phyloP scores from a whole-genome alignment of 1,284 basidiomycete species.

The Boletellus sp. region DNA sequence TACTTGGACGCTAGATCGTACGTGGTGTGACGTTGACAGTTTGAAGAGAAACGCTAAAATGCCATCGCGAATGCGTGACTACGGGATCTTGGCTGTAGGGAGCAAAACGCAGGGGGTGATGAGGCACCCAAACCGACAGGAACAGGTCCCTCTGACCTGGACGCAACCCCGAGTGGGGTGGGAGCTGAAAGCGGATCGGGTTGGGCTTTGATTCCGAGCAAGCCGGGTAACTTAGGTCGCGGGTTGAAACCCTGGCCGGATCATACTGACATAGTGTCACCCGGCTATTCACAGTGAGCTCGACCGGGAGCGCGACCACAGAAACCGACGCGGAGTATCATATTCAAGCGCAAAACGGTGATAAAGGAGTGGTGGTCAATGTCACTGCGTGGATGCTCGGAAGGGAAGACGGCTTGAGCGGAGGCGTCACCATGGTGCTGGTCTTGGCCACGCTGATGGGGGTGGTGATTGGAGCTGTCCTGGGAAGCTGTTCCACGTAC shows the following conservation, averaged over 20 bases:
- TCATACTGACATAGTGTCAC: constrained; percentile 1
- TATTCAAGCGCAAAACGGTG: neutral
- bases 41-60: constrained; percentile 1
- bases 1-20: constrained; percentile 7
- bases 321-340: constrained; percentile 1
- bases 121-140: neutral
- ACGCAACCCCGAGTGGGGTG: neutral
- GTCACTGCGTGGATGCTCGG: constrained; percentile 5
- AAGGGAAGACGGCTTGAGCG: constrained; percentile 1
- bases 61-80: constrained; percentile 4
- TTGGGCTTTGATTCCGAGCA: constrained; percentile 11
- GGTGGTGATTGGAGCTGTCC: constrained; percentile 3
- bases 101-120: constrained; percentile 5
- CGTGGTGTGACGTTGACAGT: constrained; percentile 8
- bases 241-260: constrained; percentile 1
- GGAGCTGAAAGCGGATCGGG: constrained; percentile 3
- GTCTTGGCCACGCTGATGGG: neutral
- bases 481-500: constrained; percentile 2
- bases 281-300: constrained; percentile 8
- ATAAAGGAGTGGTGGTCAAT: constrained; percentile 9
- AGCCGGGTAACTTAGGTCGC: constrained; percentile 10
- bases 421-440: neutral
- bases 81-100: constrained; percentile 3
- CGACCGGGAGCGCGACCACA: neutral
- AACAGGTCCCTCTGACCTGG: neutral